Evolutionary conservation across 2,329 filamentous ascomycete species (phyloP), one percentile per base, ranked within the genome.

Genomic region (Colletotrichum sp.): DNA sequence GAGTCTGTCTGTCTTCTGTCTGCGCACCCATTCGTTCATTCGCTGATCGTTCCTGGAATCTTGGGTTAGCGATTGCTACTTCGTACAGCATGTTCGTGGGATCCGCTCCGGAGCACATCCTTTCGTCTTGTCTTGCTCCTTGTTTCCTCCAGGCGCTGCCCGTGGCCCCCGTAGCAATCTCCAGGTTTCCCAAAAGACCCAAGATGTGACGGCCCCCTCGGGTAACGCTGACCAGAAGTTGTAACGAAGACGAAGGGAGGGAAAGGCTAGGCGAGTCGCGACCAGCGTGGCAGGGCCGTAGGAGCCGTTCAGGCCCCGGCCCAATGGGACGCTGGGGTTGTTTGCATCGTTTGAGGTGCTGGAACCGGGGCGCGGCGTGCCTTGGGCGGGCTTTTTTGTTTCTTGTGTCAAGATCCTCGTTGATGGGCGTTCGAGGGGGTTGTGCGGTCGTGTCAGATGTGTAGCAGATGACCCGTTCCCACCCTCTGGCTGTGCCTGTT

Each of bases 381-480:
- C 59, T 32, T 30, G 59, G 19, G 39, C 30, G 34, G 65, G 52
- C 55, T 27, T 12, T 22, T 52, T 44, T 71, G 76, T 77, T 76
- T 76, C 76, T 29, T 62, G 63, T 69, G 49, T 66, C 70, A 69
- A 69, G 64, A 74, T 65, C 62, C 70, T 64, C 65, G 64, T 27
- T 69, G 71, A 74, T 63, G 68, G 61, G 32, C 39, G 39, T 68
- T 57, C 34, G 15, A 44, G 66, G 72, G 69, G 76, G 32, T 68
- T 64, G 67, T 71, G 71, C 63, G 62, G 63, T 68, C 65, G 77
- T 78, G 59, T 78, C 77, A 78, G 75, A 77, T 61, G 71, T 78
- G 77, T 78, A 75, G 57, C 77, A 78, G 68, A 57, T 68, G 52
- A 52, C 16, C 44, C n/a, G 57, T 22, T 55, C 27, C 16, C 27